A percentile compares a stretch with the other conserved stretches of the same genome.
phyloP scores from a whole-genome alignment of 139 green algal species.

The Chlamydomonas sp. region DNA sequence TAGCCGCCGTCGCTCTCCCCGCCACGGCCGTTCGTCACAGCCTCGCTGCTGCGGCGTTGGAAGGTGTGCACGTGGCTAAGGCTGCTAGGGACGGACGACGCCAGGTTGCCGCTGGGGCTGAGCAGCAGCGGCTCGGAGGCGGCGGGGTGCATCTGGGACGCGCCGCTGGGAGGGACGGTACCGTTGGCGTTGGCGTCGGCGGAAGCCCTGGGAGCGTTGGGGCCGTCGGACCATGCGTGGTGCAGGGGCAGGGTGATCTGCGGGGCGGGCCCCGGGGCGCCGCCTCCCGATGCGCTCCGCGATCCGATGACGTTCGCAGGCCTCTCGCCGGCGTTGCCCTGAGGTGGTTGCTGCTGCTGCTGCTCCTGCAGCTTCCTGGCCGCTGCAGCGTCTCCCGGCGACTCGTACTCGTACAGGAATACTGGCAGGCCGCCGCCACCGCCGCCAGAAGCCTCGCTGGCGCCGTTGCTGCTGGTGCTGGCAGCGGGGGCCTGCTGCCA shows the following conservation, averaged over 20 bases:
- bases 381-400: not conserved
- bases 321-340: not conserved
- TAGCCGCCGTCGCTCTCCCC: not conserved
- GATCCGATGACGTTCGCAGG: not conserved
- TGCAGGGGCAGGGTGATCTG: not conserved
- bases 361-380: not conserved
- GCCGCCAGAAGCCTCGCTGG: not conserved
- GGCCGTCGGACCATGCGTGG: conserved; percentile 21
- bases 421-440: conserved; percentile 21
- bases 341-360: not conserved
- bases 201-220: too few relatives aligned
- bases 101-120: too few relatives aligned
- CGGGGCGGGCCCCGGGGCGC: not conserved
- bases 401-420: conserved; percentile 56
- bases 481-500: not conserved
- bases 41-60: too few relatives aligned
- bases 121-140: conserved; percentile 16
- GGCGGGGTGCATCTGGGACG: not conserved
- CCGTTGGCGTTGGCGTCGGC: too few relatives aligned
- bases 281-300: not conserved
- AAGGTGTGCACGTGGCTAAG: too few relatives aligned
- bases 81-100: too few relatives aligned
- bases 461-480: not conserved
- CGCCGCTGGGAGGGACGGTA: too few relatives aligned
- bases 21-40: too few relatives aligned